A percentile compares a stretch with the other conserved stretches of the same genome.
Evolutionary conservation across 768 basidiomycete genomes (phyloP).

Genomic region (Megacollybia marginata): DNA sequence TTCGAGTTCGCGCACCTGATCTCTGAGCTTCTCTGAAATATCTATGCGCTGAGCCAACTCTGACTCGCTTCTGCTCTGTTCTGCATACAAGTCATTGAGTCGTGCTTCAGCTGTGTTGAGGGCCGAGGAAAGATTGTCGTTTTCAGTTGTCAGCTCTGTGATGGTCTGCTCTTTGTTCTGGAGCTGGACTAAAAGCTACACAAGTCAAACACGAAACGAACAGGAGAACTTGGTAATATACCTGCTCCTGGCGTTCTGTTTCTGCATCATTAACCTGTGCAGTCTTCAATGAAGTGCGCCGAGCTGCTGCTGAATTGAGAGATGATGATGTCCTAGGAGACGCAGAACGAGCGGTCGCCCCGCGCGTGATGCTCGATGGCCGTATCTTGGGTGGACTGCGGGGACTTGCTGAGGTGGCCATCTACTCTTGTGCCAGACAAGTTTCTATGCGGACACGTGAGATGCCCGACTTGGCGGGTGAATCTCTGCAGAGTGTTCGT

Average conservation of each 20-base stretch:
- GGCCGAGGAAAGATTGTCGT: constrained; percentile 54
- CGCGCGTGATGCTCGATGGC: constrained; percentile 38
- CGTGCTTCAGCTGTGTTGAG: constrained; percentile 65
- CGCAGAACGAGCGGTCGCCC: constrained; percentile 60
- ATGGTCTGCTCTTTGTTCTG: constrained; percentile 77
- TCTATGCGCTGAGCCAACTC: constrained; percentile 79
- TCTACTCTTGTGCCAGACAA: no score
- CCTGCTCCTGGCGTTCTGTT: constrained; percentile 78
- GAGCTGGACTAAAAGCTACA: constrained; percentile 67
- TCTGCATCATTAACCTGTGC: constrained; percentile 50
- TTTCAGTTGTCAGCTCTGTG: constrained; percentile 51
- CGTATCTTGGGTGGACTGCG: constrained; percentile 30
- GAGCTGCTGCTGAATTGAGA: constrained; percentile 35
- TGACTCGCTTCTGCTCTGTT: constrained; percentile 74
- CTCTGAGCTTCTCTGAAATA: constrained; percentile 73
- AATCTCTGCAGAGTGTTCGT: constrained; percentile 7
- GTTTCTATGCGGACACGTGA: no score
- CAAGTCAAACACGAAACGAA: constrained; percentile 5
- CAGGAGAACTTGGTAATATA: constrained; percentile 21
- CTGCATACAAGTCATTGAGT: constrained; percentile 71
- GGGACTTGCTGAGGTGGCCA: no score
- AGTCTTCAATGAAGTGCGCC: constrained; percentile 46
- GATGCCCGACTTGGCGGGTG: no score
- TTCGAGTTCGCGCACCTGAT: constrained; percentile 79
- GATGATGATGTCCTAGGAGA: constrained; percentile 50